These are phyloP conservation scores for Linderniella brevidens DNA, from an alignment of 257 asterid species.

Conservation along the genomic window DNA sequence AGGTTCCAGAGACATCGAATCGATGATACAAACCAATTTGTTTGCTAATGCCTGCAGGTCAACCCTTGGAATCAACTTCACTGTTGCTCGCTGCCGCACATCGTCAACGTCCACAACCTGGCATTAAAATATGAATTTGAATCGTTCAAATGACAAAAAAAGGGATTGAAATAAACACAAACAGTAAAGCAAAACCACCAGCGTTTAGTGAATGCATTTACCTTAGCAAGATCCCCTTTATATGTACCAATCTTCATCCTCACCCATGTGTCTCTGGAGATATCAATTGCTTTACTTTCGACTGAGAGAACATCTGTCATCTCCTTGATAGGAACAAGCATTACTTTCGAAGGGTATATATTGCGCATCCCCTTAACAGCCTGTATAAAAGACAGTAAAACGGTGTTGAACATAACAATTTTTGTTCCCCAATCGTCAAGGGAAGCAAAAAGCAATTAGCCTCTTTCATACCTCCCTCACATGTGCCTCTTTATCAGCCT, in stretches of 20 bases:
- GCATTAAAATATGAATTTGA: constrained; percentile 10
- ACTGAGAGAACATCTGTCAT: constrained; percentile 98
- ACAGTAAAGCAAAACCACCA: constrained; percentile 1
- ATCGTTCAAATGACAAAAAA: not conserved
- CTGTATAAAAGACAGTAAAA: constrained; percentile 22
- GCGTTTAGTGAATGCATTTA: constrained; percentile 6
- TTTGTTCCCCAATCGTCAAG: constrained; percentile 3
- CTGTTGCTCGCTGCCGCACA: constrained; percentile 76
- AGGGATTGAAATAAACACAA: not conserved
- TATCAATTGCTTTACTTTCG: constrained; percentile 86
- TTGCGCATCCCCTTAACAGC: constrained; percentile 89
- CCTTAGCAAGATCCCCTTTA: constrained; percentile 95
- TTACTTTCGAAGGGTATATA: constrained; percentile 46
- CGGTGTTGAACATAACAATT: not conserved
- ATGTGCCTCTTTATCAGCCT: constrained; percentile 94
- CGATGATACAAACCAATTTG: constrained; percentile 48
- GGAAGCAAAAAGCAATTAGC: not conserved
- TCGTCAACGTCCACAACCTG: constrained; percentile 92
- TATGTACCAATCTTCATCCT: constrained; percentile 86
- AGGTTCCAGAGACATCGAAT: constrained; percentile 1
- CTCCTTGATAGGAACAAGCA: constrained; percentile 95
- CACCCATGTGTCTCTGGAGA: constrained; percentile 86
- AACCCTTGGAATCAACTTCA: constrained; percentile 80
- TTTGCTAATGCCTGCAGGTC: constrained; percentile 81
- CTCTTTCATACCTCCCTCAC: constrained; percentile 60